These are phyloP conservation scores for Hanseniaspora guilliermondii DNA, from an alignment of 805 yeast species.

Conservation along the genomic window DNA sequence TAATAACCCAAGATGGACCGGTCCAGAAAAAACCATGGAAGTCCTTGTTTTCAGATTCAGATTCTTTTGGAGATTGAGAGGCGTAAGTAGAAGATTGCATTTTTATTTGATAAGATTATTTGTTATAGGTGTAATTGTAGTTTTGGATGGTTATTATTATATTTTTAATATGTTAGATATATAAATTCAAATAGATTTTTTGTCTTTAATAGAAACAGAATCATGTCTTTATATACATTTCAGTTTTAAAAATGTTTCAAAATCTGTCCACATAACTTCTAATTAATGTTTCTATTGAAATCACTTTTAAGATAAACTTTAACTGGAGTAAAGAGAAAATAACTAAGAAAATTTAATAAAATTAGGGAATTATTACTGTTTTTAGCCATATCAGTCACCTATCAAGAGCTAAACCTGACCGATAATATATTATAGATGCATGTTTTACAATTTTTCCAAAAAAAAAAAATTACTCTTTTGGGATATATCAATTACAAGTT, in stretches of 20 bases:
- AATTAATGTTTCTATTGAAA: background rate
- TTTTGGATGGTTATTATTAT: slow-evolving; percentile 6
- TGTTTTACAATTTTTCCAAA: background rate
- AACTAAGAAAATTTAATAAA: too few species aligned
- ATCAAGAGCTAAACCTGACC: background rate
- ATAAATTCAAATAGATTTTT: background rate
- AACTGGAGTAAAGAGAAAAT: too few species aligned
- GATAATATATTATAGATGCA: too few species aligned
- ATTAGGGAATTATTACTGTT: background rate
- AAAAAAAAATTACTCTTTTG: background rate
- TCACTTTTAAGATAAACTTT: background rate
- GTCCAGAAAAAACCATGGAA: slow-evolving; percentile 12
- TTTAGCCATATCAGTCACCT: background rate
- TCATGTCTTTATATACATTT: background rate
- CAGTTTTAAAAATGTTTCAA: background rate
- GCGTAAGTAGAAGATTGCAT: slow-evolving; percentile 14
- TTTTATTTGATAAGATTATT: background rate
- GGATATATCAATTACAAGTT: background rate
- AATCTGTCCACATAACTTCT: background rate
- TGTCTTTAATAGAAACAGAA: background rate
- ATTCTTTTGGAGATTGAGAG: slow-evolving; percentile 12
- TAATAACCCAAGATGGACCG: slow-evolving; percentile 13
- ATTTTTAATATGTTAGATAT: background rate
- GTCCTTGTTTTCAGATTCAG: slow-evolving; percentile 14
- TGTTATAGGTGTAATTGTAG: background rate